Evolutionary conservation across 495 filamentous ascomycete species (phyloP).

Genomic region (Neurospora sp.): DNA sequence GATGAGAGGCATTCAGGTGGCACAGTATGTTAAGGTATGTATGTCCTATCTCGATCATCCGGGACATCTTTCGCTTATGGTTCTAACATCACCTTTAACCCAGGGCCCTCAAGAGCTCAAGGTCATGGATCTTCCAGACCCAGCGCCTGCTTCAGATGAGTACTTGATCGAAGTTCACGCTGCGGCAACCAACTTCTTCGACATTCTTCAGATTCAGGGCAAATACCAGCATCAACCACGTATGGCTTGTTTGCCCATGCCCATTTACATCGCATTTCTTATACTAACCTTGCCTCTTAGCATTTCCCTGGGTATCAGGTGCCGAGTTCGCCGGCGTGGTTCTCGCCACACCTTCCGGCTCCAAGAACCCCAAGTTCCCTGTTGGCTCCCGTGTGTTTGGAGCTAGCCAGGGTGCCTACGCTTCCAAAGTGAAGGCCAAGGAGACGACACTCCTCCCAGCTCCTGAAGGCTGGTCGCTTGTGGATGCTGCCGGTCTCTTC

Average conservation of each 20-base stretch:
- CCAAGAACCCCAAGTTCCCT: slow-evolving; percentile 41
- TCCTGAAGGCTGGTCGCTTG: slow-evolving; percentile 69
- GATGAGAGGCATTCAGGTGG: slow-evolving; percentile 81
- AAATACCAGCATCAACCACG: slow-evolving; percentile 58
- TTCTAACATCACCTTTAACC: neutral
- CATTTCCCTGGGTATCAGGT: slow-evolving; percentile 80
- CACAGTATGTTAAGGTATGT: slow-evolving; percentile 64
- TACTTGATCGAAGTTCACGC: slow-evolving; percentile 88
- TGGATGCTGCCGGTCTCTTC: slow-evolving; percentile 79
- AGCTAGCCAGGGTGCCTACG: slow-evolving; percentile 76
- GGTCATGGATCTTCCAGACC: slow-evolving; percentile 63
- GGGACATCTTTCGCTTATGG: neutral
- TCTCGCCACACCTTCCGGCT: slow-evolving; percentile 47
- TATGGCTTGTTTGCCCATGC: slow-evolving; percentile 7
- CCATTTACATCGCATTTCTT: neutral
- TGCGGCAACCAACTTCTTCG: slow-evolving; percentile 89
- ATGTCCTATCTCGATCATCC: neutral
- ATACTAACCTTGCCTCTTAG: slow-evolving; percentile 13
- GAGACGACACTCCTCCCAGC: slow-evolving; percentile 63
- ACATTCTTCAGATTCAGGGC: slow-evolving; percentile 80
- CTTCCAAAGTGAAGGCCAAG: slow-evolving; percentile 56
- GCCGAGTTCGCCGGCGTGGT: slow-evolving; percentile 78
- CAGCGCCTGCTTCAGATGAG: slow-evolving; percentile 54
- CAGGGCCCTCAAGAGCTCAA: slow-evolving; percentile 72
- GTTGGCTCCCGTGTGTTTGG: slow-evolving; percentile 81